Conservation (phyloP, 2,329 filamentous ascomycete species). For the Phaeophleospora eucalypticola region DNA sequence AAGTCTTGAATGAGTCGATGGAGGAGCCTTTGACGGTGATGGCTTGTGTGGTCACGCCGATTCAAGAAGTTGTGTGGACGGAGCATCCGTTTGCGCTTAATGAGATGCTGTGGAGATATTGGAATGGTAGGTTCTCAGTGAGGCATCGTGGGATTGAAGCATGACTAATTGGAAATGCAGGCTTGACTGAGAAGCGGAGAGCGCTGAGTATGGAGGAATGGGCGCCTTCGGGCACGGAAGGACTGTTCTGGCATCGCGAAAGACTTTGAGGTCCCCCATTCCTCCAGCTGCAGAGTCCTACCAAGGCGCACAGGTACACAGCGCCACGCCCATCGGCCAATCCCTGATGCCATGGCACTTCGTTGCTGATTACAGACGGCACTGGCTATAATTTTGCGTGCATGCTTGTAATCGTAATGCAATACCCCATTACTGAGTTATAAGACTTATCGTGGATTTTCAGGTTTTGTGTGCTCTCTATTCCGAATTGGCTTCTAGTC, state of each 20-base stretch:
- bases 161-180: background rate
- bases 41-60: background rate
- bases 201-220: background rate
- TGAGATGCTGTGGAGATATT: background rate
- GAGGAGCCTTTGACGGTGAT: background rate
- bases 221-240: background rate
- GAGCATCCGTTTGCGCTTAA: background rate
- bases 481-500: too few species aligned
- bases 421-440: too few species aligned
- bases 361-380: too few species aligned
- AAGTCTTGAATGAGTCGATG: background rate
- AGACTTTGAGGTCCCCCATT: background rate
- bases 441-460: too few species aligned
- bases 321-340: too few species aligned
- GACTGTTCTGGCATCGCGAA: background rate
- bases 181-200: background rate
- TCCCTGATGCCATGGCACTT: too few species aligned
- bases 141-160: background rate
- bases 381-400: too few species aligned
- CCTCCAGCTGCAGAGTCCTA: too few species aligned
- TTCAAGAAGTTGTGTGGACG: conserved; percentile 1
- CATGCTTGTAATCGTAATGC: too few species aligned
- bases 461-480: too few species aligned
- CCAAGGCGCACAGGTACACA: too few species aligned
- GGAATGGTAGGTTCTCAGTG: background rate